These are phyloP conservation scores for Ophiostoma sp. DNA, from an alignment of 2,329 filamentous ascomycete genomes.

Conservation along the genomic window DNA sequence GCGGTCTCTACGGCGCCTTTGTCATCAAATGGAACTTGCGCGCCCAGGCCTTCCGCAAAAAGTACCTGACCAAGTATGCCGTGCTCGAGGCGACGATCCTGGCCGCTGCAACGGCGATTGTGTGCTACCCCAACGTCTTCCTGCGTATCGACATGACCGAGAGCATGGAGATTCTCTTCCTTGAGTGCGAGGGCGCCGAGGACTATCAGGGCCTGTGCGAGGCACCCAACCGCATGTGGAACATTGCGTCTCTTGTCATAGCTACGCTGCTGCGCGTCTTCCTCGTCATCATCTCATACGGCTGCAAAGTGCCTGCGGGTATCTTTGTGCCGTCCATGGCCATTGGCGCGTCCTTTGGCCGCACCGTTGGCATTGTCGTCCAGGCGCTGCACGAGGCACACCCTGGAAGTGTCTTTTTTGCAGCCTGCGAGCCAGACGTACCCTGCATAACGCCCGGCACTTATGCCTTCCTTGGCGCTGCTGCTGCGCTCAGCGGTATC, in stretches of 20 bases:
- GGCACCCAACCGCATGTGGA: slow-evolving; percentile 64
- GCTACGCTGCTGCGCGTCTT: slow-evolving; percentile 77
- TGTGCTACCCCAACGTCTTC: slow-evolving; percentile 98
- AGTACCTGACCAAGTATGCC: slow-evolving; percentile 77
- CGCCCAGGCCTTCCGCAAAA: slow-evolving; percentile 87
- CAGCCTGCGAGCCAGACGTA: slow-evolving; percentile 81
- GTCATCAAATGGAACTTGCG: slow-evolving; percentile 97
- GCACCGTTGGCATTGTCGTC: slow-evolving; percentile 90
- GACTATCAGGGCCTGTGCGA: slow-evolving; percentile 91
- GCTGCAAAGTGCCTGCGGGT: slow-evolving; percentile 94
- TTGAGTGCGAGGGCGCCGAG: slow-evolving; percentile 83
- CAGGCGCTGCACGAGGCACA: slow-evolving; percentile 81
- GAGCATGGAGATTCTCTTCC: slow-evolving; percentile 96
- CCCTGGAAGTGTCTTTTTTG: slow-evolving; percentile 77
- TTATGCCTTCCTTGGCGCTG: slow-evolving; percentile 91
- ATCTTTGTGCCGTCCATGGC: slow-evolving; percentile 99
- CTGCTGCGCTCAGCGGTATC: slow-evolving; percentile 84
- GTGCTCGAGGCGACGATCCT: slow-evolving; percentile 81
- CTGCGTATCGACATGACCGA: slow-evolving; percentile 97
- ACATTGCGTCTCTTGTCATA: slow-evolving; percentile 69
- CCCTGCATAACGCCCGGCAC: slow-evolving; percentile 97
- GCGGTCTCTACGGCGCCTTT: slow-evolving; percentile 89
- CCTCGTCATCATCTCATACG: slow-evolving; percentile 91
- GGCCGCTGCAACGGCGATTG: slow-evolving; percentile 74
- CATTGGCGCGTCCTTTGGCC: slow-evolving; percentile 86